Base-by-base conservation (phyloP, 2,329 filamentous ascomycete species). In the Colletotrichum salicis region DNA sequence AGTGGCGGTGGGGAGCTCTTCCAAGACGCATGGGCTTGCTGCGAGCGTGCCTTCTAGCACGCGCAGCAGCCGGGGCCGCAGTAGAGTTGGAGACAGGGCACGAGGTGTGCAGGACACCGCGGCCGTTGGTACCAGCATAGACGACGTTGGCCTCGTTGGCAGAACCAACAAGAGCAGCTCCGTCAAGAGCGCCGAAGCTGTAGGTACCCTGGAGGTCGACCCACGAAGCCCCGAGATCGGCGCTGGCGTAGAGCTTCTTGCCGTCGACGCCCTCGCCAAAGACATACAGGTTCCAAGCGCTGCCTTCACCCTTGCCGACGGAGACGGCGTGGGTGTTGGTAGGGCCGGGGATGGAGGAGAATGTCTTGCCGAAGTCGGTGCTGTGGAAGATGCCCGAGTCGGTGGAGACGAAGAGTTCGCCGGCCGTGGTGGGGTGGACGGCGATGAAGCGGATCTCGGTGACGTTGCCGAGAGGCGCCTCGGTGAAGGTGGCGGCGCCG, bases 361-460 rank as follows among this genome's bases (percentile, higher is more conserved):
- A 90, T 1, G 82, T 83, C 4, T 78, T 76, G 5, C 87, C 89
- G 45, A 80, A 88, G 77, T 90, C 78, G 6, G 83, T 86, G 11
- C 86, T 88, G 74, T 84, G 84, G 80, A 87, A 90, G 59, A 91
- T 78, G 6, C 89, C 89, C 0, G 76, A 79, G 64, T 89, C 82
- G 0, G 88, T 89, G 1, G 88, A 88, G 1, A 88, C 87, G 79
- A 85, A 89, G 59, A 93, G 84, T 59, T 90, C 88, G 13, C 92
- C 91, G 0, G 89, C 87, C 8, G 84, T 82, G 6, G 85, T 84
- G 0, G 90, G 89, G 73, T 91, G 85, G 1, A 84, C 84, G 19
- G 87, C 87, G 11, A 93, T 84, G 41, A 86, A 84, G 51, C 89
- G 89, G 68, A 92, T 81, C 22, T 81, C 77, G 2, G 79, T 83